Evolutionary conservation across 306 rosid species (phyloP).

Genomic region (cucumber (Cucumis sativus)): DNA sequence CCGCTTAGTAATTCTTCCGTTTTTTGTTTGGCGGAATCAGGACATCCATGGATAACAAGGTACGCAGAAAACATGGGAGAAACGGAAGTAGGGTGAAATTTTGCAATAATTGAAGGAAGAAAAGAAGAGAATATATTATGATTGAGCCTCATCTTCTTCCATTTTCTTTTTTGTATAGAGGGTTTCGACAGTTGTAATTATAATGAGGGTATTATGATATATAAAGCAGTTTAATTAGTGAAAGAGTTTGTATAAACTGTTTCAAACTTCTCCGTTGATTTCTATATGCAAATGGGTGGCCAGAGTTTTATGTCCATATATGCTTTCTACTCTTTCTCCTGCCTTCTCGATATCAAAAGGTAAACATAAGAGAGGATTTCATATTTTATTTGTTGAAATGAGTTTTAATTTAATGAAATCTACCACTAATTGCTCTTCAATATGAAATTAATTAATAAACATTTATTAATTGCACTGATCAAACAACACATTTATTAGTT

Average conservation of each 20-base stretch:
- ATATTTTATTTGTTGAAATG: too few relatives aligned
- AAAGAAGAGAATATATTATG: background rate
- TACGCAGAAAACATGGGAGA: constrained; percentile 14
- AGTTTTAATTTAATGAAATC: background rate
- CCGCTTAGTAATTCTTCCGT: background rate
- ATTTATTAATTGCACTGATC: background rate
- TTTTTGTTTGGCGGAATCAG: constrained; percentile 14
- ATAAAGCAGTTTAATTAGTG: background rate
- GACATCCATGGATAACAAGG: constrained; percentile 49
- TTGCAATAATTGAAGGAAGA: background rate
- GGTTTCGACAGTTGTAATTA: background rate
- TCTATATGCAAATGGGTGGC: background rate
- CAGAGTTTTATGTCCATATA: background rate
- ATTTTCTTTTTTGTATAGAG: background rate
- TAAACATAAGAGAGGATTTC: too few relatives aligned
- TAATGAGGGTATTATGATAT: background rate
- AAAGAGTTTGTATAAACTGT: background rate
- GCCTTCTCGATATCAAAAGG: too few relatives aligned
- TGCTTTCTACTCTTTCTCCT: background rate
- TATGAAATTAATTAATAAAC: background rate
- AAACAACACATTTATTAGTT: background rate
- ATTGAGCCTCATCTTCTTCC: background rate
- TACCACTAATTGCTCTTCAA: background rate
- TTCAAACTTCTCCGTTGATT: background rate
- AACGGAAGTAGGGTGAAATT: constrained; percentile 1